Percentiles rank a stretch among this genome's conserved stretches.
phyloP scores from a whole-genome alignment of 1,284 basidiomycete species.

The Termitomyces sp. region DNA sequence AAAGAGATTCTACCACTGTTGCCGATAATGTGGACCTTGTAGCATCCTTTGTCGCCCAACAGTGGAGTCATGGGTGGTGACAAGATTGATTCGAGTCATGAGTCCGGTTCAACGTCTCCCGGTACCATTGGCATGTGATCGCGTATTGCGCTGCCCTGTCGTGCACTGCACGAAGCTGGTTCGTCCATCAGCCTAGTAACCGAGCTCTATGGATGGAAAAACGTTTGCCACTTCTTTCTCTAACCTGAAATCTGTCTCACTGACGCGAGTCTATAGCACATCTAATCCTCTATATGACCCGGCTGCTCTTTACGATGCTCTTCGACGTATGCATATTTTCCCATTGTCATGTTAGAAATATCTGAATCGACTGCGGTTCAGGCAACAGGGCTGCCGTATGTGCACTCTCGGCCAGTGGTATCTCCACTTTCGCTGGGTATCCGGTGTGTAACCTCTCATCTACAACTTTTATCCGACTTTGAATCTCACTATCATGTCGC shows the following conservation, averaged over 20 bases:
- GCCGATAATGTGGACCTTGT: slow-evolving; percentile 46
- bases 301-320: slow-evolving; percentile 56
- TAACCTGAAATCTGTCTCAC: slow-evolving; percentile 17
- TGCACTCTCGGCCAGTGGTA: slow-evolving; percentile 76
- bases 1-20: slow-evolving; percentile 43
- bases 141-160: slow-evolving; percentile 24
- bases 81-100: not conserved
- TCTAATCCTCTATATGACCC: slow-evolving; percentile 57
- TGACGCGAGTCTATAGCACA: slow-evolving; percentile 38
- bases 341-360: slow-evolving; percentile 4
- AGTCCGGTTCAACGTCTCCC: not conserved
- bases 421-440: slow-evolving; percentile 79
- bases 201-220: slow-evolving; percentile 77
- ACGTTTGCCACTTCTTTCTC: slow-evolving; percentile 34
- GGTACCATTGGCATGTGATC: slow-evolving; percentile 1
- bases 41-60: slow-evolving; percentile 45
- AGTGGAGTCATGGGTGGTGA: slow-evolving; percentile 28
- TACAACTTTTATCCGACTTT: not conserved
- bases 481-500: not conserved
- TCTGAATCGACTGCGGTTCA: slow-evolving; percentile 25
- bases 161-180: slow-evolving; percentile 63
- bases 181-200: slow-evolving; percentile 52
- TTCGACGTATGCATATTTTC: slow-evolving; percentile 49
- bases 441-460: slow-evolving; percentile 47
- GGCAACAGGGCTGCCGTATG: slow-evolving; percentile 80